Base-by-base conservation (phyloP, 2,329 filamentous ascomycete genomes). In the Septoria petroselini region DNA sequence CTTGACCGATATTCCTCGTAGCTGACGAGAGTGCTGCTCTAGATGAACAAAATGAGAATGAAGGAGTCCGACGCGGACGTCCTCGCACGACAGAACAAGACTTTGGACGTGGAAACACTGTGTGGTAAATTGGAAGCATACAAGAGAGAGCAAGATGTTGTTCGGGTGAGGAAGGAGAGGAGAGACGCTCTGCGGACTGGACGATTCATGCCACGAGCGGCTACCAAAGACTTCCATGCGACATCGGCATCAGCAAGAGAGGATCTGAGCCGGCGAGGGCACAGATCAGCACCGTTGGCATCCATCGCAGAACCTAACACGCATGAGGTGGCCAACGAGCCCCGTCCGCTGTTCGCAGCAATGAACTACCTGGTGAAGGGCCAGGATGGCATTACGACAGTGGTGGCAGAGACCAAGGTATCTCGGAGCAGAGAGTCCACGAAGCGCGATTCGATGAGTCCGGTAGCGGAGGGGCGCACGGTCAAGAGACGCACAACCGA, bases 91-190 rank as follows among this genome's bases (percentile, higher is more conserved):
- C 41, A 19, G 21, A 46, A 31, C 15, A 38, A 15, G 21, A 8
- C 31, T 25, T 35, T 59, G 18, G 55, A 59, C 21, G 34, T 38
- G 12, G 50, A 46, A 25, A 30, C 58, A 45, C 45, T 60, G 27
- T 59, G 54, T 46, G 50, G 43, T 33, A 60, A 56, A 46, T 34
- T 60, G 17, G 54, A 58, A 46, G 44, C 50, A 12, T 45, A 55
- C 34, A 52, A 54, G 33, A 44, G 43, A 23, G 52, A 60, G 38
- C 50, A 58, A 48, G 56, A 60, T 25, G 41, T 41, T 12, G 34
- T 42, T n/a, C 46, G 42, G 4, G 21, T 35, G 6, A 44, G 49
- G 11, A 46, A 42, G 35, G 49, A 55, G 25, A 53, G 51, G 27
- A 48, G 52, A 37, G 39, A 50, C n/a, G 49, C 50, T 9, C 18